Evolutionary conservation across 2,329 filamentous ascomycete species (phyloP).

Genomic region (Lachnellula cervina): DNA sequence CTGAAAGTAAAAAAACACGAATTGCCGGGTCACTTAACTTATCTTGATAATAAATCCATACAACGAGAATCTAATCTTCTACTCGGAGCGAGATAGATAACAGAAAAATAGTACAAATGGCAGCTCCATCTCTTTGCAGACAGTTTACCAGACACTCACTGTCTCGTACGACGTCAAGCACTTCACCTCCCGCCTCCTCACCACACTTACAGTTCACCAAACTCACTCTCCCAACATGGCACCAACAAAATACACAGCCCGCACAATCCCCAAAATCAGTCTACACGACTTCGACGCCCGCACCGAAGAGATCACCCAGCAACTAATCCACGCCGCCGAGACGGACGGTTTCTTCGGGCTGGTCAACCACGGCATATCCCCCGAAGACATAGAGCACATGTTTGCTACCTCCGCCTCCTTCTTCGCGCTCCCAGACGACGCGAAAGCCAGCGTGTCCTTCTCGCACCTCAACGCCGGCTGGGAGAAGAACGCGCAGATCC

Average conservation of each 20-base stretch:
- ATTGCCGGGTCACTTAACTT: neutral
- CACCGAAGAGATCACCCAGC: slow-evolving; percentile 47
- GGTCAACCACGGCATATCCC: slow-evolving; percentile 41
- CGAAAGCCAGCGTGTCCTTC: slow-evolving; percentile 48
- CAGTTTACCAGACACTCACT: neutral
- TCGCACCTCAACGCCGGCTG: slow-evolving; percentile 44
- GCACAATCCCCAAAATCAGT: slow-evolving; percentile 13
- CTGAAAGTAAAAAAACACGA: neutral
- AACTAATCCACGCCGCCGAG: slow-evolving; percentile 50
- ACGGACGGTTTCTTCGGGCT: slow-evolving; percentile 56
- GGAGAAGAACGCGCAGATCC: slow-evolving; percentile 52
- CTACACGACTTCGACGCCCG: slow-evolving; percentile 36
- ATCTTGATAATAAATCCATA: neutral
- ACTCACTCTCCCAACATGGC: slow-evolving; percentile 10
- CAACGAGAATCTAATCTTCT: neutral
- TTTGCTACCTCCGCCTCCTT: slow-evolving; percentile 39
- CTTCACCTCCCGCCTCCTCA: neutral
- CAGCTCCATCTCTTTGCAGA: slow-evolving; percentile 1
- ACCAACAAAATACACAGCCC: slow-evolving; percentile 22
- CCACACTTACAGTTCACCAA: neutral
- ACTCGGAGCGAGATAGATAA: neutral
- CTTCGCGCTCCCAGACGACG: slow-evolving; percentile 45
- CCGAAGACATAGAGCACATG: slow-evolving; percentile 41
- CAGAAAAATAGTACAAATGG: neutral
- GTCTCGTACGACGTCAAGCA: neutral